Evolutionary conservation across 345 rosid genomes (phyloP).

Genomic region (Acer campestre): DNA sequence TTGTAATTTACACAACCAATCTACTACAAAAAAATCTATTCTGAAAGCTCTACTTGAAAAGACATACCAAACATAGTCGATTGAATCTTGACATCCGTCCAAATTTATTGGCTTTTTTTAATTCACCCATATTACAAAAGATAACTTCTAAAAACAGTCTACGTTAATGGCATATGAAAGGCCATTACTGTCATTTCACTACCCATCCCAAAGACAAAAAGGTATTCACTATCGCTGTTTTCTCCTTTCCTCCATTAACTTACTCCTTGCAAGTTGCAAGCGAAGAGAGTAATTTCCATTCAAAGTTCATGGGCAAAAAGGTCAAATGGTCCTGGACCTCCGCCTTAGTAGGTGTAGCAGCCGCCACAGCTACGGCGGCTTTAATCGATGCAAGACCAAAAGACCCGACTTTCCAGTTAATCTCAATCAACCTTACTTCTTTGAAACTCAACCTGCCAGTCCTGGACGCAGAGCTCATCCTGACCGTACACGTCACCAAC

Average conservation of each 20-base stretch:
- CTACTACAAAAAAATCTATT: no score
- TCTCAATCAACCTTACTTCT: constrained; percentile 77
- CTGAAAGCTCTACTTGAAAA: no score
- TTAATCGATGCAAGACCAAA: constrained; percentile 59
- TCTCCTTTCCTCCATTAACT: neutral
- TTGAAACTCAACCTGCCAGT: constrained; percentile 72
- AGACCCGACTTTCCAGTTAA: constrained; percentile 86
- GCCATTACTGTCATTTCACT: neutral
- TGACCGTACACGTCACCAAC: constrained; percentile 82
- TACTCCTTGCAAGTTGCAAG: neutral
- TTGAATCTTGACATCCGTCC: neutral
- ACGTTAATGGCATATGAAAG: neutral
- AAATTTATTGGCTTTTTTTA: neutral
- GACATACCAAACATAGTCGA: no score
- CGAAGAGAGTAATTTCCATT: neutral
- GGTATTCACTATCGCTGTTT: neutral
- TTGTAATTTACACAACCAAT: no score
- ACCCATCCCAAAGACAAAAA: neutral
- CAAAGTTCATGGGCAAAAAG: constrained; percentile 41
- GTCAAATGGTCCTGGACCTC: constrained; percentile 81
- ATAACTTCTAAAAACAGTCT: neutral
- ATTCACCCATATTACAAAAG: neutral
- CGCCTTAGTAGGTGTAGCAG: constrained; percentile 68
- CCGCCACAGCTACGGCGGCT: constrained; percentile 54
- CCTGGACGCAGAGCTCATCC: constrained; percentile 73